A percentile compares a stretch with the other conserved stretches of the same genome.
phyloP scores from a whole-genome alignment of 805 yeast genomes.

The Metschnikowia reukaufii region DNA sequence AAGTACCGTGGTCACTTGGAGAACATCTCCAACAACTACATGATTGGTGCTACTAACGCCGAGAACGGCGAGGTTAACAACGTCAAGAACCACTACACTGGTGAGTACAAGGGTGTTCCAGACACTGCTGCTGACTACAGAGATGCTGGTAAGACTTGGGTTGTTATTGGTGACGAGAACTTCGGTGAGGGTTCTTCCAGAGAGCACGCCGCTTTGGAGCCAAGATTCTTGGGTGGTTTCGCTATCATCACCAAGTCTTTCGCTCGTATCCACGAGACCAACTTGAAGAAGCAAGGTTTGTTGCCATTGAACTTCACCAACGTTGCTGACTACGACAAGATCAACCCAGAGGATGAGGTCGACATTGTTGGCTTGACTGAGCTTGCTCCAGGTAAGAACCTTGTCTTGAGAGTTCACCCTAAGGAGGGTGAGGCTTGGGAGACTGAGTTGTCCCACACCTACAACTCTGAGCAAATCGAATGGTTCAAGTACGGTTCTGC shows the following conservation, averaged over 20 bases:
- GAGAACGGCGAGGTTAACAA: slow-evolving; percentile 94
- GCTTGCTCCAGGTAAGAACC: slow-evolving; percentile 90
- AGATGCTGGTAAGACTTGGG: slow-evolving; percentile 91
- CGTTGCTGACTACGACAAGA: slow-evolving; percentile 89
- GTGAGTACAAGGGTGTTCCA: slow-evolving; percentile 93
- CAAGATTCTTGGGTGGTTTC: slow-evolving; percentile 97
- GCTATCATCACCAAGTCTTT: slow-evolving; percentile 97
- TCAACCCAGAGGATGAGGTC: slow-evolving; percentile 85
- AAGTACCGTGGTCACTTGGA: slow-evolving; percentile 99
- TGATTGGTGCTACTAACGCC: slow-evolving; percentile 98
- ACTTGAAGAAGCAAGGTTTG: slow-evolving; percentile 99
- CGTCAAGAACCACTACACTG: slow-evolving; percentile 87
- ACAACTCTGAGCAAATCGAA: slow-evolving; percentile 93
- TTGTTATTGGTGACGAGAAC: slow-evolving; percentile 97
- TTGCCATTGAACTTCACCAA: slow-evolving; percentile 93
- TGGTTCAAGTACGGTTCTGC: slow-evolving; percentile 99
- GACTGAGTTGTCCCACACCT: slow-evolving; percentile 91
- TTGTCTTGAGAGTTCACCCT: slow-evolving; percentile 74
- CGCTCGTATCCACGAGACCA: slow-evolving; percentile 99
- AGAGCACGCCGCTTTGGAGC: slow-evolving; percentile 99
- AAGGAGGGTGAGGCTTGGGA: slow-evolving; percentile 82
- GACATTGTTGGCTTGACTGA: slow-evolving; percentile 82
- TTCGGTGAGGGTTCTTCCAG: slow-evolving; percentile 99
- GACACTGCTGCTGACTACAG: slow-evolving; percentile 95
- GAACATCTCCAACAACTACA: slow-evolving; percentile 97